A percentile compares a stretch with the other conserved stretches of the same genome.
These are phyloP conservation scores for Didymella keratinophila DNA, from an alignment of 2,329 filamentous ascomycete genomes.

Conservation along the genomic window DNA sequence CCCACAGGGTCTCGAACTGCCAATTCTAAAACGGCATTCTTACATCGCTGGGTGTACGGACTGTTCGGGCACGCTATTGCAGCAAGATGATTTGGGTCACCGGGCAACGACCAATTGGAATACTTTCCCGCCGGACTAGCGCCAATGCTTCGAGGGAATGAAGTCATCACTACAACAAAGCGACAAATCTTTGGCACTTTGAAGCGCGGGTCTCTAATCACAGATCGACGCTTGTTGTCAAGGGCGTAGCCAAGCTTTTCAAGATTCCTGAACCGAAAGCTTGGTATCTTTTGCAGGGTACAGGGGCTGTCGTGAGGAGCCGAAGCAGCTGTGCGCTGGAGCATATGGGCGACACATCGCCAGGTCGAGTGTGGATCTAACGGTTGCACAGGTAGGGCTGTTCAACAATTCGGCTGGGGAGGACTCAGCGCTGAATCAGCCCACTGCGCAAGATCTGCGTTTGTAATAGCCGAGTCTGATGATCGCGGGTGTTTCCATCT, in stretches of 20 bases:
- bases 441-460: constrained; percentile 10
- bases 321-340: background rate
- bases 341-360: background rate
- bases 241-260: constrained; percentile 16
- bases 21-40: background rate
- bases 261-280: constrained; percentile 10
- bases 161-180: constrained; percentile 14
- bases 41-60: constrained; percentile 4
- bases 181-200: constrained; percentile 5
- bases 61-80: constrained; percentile 3
- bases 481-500: constrained; percentile 13
- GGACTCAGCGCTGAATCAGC: background rate
- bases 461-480: background rate
- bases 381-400: background rate
- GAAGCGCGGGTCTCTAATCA: background rate
- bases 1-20: constrained; percentile 5
- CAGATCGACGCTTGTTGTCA: background rate
- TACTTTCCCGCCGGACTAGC: background rate
- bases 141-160: constrained; percentile 1
- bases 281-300: constrained; percentile 6
- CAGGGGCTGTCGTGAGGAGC: background rate
- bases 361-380: constrained; percentile 3
- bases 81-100: background rate
- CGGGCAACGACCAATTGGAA: constrained; percentile 2
- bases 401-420: background rate